Percentiles rank a stretch among this genome's conserved stretches.
phyloP scores from a whole-genome alignment of 1,139 yeast genomes.

The Geotrichum siamense region DNA sequence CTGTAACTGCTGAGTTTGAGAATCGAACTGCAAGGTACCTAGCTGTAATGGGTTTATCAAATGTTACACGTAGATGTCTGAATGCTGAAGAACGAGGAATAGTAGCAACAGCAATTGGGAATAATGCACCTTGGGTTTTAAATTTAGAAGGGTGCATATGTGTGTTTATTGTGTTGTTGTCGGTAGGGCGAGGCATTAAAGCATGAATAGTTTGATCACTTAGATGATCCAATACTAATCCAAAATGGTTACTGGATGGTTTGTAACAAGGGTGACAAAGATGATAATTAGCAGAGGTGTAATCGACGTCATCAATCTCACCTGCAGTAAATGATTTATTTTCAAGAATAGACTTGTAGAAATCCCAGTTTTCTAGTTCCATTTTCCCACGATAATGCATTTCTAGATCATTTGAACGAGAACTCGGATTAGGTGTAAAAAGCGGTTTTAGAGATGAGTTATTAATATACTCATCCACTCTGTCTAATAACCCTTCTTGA shows the following conservation, averaged over 20 bases:
- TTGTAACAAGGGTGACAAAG: constrained; percentile 14
- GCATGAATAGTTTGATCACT: constrained; percentile 1
- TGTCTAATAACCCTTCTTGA: constrained; percentile 9
- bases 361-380: constrained; percentile 1
- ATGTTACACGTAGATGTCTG: constrained; percentile 17
- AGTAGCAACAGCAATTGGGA: constrained; percentile 18
- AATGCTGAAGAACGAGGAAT: constrained; percentile 14
- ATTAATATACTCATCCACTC: constrained; percentile 13
- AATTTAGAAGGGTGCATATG: constrained; percentile 5
- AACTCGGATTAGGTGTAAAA: constrained; percentile 8
- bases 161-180: not conserved
- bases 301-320: constrained; percentile 1
- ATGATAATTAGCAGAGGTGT: constrained; percentile 7
- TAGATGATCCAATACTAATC: constrained; percentile 10
- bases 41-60: constrained; percentile 17
- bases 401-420: constrained; percentile 1
- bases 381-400: not conserved
- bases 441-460: constrained; percentile 11
- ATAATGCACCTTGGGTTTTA: constrained; percentile 11
- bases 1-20: constrained; percentile 13
- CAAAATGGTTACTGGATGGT: constrained; percentile 7
- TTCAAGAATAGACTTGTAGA: not conserved
- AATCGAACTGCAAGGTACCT: constrained; percentile 17
- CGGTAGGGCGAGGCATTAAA: not conserved
- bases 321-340: constrained; percentile 6